Base-by-base conservation (phyloP, 331 rosid species). In the Prunus yedoensis region DNA sequence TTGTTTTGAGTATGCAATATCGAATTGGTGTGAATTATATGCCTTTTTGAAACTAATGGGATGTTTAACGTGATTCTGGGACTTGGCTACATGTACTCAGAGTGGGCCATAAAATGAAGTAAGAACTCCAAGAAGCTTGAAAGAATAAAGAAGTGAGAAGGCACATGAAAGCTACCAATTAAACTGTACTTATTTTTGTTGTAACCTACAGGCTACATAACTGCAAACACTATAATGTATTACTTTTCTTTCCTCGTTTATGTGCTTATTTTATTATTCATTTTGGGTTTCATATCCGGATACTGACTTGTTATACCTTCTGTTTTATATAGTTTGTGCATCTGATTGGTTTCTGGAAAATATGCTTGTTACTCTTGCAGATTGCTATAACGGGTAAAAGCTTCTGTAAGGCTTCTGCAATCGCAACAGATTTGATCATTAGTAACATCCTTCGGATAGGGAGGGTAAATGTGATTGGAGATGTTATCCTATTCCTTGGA, bases 391-490 rank as follows among this genome's bases (percentile, higher is more conserved):
- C 97, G 0, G 99, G 99, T 15, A 92, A 94, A 85, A 87, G 96
- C 82, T 94, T 94, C 91, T 90, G 88, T 35, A 76, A 76, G 32
- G 87, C 99, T 35, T 94, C 99, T 27, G 87, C 85, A 52, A 88
- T 90, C 4, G 96, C 99, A 46, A 88, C 99, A 2, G 97, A 90
- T 17, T 72, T 94, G 87, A 94, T 94, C 66, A 83, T 90, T 77
- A 94, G 83, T 74, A 94, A 94, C 84, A 94, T 94, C 63, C 88
- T 92, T 58, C 93, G 95, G 77, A 94, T 94, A 57, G 98, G 98
- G 62, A 89, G 87, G 66, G 96, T 94, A 80, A 94, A 91, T 57
- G 97, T 94, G 81, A 92, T 94, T 50, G 99, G 99, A 62, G 99
- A 94, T 71, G 91, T 94, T 53, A 94, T 94, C 82, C 81, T 94